These are phyloP conservation scores for Limnomonas spitsbergensis DNA, from an alignment of 139 green algal species.

Conservation along the genomic window DNA sequence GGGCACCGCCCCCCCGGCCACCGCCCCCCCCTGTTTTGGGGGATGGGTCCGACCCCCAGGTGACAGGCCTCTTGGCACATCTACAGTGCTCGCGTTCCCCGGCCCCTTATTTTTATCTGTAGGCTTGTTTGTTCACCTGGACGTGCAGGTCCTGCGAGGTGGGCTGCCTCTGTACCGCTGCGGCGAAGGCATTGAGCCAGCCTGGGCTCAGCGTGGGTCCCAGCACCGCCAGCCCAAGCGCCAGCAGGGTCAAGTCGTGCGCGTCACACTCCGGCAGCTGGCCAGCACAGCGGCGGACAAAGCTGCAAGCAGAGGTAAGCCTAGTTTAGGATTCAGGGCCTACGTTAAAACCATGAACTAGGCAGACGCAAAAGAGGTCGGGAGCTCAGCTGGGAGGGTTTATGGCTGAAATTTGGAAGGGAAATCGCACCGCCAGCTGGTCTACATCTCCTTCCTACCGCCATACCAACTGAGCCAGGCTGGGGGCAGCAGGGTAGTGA, in stretches of 20 bases:
- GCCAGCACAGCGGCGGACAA: not conserved
- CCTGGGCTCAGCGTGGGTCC: not conserved
- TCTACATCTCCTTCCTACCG: too few species aligned
- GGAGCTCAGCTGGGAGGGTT: too few species aligned
- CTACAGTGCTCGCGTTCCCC: not conserved
- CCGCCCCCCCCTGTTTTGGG: not conserved
- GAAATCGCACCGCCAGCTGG: too few species aligned
- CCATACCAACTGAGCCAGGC: too few species aligned
- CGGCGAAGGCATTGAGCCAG: not conserved
- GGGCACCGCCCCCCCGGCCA: too few species aligned
- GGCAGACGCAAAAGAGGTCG: too few species aligned
- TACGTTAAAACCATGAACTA: too few species aligned
- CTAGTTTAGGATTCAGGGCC: too few species aligned
- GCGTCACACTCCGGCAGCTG: conserved; percentile 9
- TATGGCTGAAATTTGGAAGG: too few species aligned
- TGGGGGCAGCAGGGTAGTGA: too few species aligned
- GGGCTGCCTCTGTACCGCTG: not conserved
- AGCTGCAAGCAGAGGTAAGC: too few species aligned
- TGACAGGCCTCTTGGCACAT: not conserved
- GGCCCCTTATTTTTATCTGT: not conserved
- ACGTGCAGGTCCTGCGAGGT: not conserved
- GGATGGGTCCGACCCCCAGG: not conserved
- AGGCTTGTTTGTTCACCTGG: not conserved
- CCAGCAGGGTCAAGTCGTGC: not conserved
- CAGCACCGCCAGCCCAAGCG: not conserved